phyloP scores from a whole-genome alignment of 108 stramenopile genomes.

The Skeletonema potamos region DNA sequence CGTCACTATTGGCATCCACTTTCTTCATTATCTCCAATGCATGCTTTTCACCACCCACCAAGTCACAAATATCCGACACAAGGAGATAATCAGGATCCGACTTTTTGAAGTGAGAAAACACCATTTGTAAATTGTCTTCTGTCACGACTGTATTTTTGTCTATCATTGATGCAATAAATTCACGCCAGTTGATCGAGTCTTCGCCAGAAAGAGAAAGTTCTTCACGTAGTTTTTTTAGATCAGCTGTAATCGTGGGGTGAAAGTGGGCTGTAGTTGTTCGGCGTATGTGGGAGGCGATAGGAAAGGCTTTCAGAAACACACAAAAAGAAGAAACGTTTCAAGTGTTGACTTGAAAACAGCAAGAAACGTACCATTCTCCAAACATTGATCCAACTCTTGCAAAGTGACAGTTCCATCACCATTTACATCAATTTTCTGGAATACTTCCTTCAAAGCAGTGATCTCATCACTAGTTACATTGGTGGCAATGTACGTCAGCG shows the following conservation, averaged over 20 bases:
- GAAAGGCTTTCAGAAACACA: not conserved
- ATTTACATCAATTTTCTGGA: constrained; percentile 66
- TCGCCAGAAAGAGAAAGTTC: constrained; percentile 69
- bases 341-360: not conserved
- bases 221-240: constrained; percentile 54
- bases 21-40: constrained; percentile 80
- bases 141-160: constrained; percentile 74
- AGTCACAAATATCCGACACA: constrained; percentile 69
- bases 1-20: constrained; percentile 83
- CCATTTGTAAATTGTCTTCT: constrained; percentile 83
- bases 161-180: constrained; percentile 83
- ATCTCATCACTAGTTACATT: constrained; percentile 79
- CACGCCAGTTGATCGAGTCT: constrained; percentile 82
- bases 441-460: constrained; percentile 69
- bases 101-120: constrained; percentile 85
- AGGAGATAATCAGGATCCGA: constrained; percentile 62
- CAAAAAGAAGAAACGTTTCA: not conserved
- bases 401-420: constrained; percentile 75
- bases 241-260: constrained; percentile 11
- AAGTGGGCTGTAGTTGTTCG: constrained; percentile 21
- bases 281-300: not conserved
- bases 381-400: constrained; percentile 70
- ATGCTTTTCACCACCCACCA: constrained; percentile 82
- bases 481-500: constrained; percentile 78
- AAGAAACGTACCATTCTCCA: constrained; percentile 43